Conservation (phyloP, 495 filamentous ascomycete species). For the Lichina pygmaea region DNA sequence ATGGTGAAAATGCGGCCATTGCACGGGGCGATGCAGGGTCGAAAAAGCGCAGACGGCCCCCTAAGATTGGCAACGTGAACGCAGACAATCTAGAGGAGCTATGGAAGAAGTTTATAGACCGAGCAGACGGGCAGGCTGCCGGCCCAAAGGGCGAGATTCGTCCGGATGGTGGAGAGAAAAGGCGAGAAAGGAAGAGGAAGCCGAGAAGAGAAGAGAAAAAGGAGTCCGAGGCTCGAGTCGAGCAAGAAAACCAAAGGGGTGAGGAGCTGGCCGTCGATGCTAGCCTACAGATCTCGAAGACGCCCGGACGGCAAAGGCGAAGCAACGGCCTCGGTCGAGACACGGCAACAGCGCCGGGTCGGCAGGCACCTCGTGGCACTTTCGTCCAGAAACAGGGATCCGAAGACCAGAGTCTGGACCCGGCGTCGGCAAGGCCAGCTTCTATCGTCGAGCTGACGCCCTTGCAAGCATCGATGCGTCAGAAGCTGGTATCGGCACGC, state of each 20-base stretch:
- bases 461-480: slow-evolving; percentile 74
- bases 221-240: too few species aligned
- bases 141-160: not conserved
- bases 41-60: not conserved
- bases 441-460: slow-evolving; percentile 32
- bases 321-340: too few species aligned
- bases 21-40: not conserved
- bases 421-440: too few species aligned
- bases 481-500: slow-evolving; percentile 75
- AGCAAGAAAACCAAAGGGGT: too few species aligned
- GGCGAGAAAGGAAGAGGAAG: too few species aligned
- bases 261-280: too few species aligned
- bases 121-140: not conserved
- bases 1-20: too few species aligned
- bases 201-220: too few species aligned
- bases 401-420: too few species aligned
- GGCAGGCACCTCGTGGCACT: too few species aligned
- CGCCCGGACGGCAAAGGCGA: slow-evolving; percentile 5
- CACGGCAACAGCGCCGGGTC: too few species aligned
- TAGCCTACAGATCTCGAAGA: not conserved
- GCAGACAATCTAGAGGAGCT: slow-evolving; percentile 1
- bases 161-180: not conserved
- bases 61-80: not conserved
- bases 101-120: not conserved
- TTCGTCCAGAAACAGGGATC: too few species aligned